Evolutionary conservation across 352 stramenopile species (phyloP), one percentile per base, ranked within the genome.

Genomic region (Phytophthora podocarpi): DNA sequence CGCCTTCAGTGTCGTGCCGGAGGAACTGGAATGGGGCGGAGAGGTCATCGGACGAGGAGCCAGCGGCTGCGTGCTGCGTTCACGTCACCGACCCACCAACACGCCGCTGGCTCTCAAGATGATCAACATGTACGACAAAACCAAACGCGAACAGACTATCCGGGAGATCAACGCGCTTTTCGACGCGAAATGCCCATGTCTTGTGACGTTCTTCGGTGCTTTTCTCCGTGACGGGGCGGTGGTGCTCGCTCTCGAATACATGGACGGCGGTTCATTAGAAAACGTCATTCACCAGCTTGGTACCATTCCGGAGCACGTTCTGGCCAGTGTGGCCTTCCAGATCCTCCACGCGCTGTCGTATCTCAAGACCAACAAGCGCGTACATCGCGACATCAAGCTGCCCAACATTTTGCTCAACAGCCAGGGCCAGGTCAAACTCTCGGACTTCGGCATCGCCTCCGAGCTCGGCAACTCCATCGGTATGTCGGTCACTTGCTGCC

Each of bases 351-450:
- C 94, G 12, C 72, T 99, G 48, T 87, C 74, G 13, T 98, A 98
- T 78, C 78, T 99, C 26, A 97, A 98, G 74, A 86, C 85, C 47
- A 86, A 97, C 71, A 88, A 92, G 40, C 81, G 83, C 42, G 62
- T 76, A 26, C 97, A 99, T 66, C 82, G 97, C 2, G 97, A 99
- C 78, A 97, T 99, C 54, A 99, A 99, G 72, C 96, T 95, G 31
- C 93, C 87, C 16, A 99, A 99, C 72, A 90, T 98, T 18, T 72
- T 99, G 40, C 64, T 99, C 32, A 95, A 98, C 67, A 85, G 74
- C 20, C 72, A 87, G 16, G 96, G 96, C 13, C 70, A 89, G 48
- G 92, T 98, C 51, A 99, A 99, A 73, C 80, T 99, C 45, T 98
- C 93, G 32, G 97, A 99, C 74, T 98, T 99, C 88, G 97, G 97